Conservation (phyloP, 2,329 filamentous ascomycete genomes). For the Fusarium buxicola region DNA sequence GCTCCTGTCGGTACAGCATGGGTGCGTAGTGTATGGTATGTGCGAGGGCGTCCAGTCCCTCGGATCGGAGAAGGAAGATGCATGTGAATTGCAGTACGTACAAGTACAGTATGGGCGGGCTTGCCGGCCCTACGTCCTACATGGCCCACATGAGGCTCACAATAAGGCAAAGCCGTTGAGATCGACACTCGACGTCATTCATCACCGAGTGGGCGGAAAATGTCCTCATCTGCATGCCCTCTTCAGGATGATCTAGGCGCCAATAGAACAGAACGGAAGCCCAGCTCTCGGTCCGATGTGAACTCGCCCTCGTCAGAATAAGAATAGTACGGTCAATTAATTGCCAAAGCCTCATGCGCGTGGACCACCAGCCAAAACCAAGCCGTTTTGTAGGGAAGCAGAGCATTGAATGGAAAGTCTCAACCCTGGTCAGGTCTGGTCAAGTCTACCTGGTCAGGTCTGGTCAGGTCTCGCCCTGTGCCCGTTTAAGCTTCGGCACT, state of each 20-base stretch:
- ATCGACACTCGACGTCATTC: no score
- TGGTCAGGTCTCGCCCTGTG: no score
- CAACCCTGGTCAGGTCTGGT: no score
- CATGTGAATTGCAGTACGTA: neutral
- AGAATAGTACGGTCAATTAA: no score
- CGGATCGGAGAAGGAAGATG: conserved; percentile 11
- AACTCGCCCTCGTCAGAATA: no score
- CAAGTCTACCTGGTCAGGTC: neutral
- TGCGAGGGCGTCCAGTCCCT: neutral
- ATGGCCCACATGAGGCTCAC: conserved; percentile 26
- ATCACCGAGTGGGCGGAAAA: no score
- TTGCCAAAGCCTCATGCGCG: neutral
- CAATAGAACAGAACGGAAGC: no score
- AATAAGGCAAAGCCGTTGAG: neutral
- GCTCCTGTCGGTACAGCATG: conserved; percentile 1
- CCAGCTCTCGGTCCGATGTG: no score
- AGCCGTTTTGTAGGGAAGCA: neutral
- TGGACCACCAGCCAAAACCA: conserved; percentile 6
- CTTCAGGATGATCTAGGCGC: no score
- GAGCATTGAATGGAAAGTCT: neutral
- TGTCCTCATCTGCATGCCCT: no score
- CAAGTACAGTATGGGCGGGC: conserved; percentile 1
- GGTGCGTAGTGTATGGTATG: no score
- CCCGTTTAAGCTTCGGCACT: conserved; percentile 43
- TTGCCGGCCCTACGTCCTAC: conserved; percentile 26